Conservation (phyloP, 495 filamentous ascomycete genomes). For the Penicillium macrosclerotiorum region DNA sequence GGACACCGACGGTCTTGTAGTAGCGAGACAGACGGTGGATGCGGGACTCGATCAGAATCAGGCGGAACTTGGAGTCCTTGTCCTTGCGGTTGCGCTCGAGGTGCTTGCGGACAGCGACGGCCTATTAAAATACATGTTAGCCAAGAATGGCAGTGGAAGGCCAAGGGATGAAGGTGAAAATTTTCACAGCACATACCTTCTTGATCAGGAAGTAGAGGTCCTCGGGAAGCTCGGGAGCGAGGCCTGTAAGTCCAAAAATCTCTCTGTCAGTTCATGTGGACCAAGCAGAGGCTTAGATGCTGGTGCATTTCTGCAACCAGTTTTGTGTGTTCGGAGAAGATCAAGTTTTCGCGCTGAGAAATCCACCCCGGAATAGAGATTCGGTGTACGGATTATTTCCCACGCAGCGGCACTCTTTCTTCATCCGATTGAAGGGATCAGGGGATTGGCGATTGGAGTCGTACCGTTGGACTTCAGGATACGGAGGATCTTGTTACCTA, state of each 20-base stretch:
- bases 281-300: constrained; percentile 85
- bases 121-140: constrained; percentile 45
- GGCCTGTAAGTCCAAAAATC: constrained; percentile 76
- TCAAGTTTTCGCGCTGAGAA: constrained; percentile 10
- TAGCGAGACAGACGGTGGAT: constrained; percentile 97
- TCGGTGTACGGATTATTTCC: neutral
- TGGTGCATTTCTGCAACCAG: constrained; percentile 31
- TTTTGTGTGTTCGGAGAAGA: constrained; percentile 16
- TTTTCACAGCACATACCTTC: constrained; percentile 63
- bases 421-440: constrained; percentile 28
- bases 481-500: constrained; percentile 98
- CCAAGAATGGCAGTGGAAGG: neutral
- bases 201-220: constrained; percentile 99
- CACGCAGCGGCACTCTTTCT: constrained; percentile 15
- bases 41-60: constrained; percentile 99
- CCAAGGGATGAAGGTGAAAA: neutral
- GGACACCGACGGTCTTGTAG: constrained; percentile 98
- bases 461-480: constrained; percentile 95
- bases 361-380: constrained; percentile 7
- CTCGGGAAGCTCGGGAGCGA: constrained; percentile 96
- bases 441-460: constrained; percentile 33
- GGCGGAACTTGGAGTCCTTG: constrained; percentile 99
- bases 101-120: constrained; percentile 99
- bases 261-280: constrained; percentile 90
- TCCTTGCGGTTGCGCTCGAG: constrained; percentile 99